Conservation (phyloP, 768 basidiomycete species). For the Tulasnella sp. region DNA sequence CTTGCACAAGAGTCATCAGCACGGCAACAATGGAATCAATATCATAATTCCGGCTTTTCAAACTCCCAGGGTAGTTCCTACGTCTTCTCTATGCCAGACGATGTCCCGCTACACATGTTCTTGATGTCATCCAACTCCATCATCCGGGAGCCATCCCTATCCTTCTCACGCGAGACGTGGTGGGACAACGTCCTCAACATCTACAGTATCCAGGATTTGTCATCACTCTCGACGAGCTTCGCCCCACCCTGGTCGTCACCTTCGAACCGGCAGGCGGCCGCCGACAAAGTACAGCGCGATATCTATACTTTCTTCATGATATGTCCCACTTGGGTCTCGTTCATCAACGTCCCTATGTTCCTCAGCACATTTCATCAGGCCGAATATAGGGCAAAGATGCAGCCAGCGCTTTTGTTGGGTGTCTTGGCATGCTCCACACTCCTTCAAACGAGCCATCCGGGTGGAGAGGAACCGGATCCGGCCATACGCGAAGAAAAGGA, state of each 20-base stretch:
- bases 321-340: constrained; percentile 14
- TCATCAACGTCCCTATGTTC: constrained; percentile 18
- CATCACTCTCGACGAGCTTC: not conserved
- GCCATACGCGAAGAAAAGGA: not conserved
- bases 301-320: constrained; percentile 7
- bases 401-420: constrained; percentile 11
- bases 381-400: constrained; percentile 8
- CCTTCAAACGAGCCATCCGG: constrained; percentile 7
- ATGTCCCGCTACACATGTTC: not conserved
- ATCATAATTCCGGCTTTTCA: not conserved
- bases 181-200: constrained; percentile 14
- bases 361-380: constrained; percentile 13
- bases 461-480: constrained; percentile 6
- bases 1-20: not conserved
- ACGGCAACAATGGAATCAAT: not conserved
- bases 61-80: not conserved
- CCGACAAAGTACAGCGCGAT: not conserved
- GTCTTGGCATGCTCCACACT: constrained; percentile 12
- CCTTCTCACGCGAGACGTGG: constrained; percentile 17
- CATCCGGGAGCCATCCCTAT: constrained; percentile 4
- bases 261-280: not conserved
- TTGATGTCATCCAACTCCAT: not conserved
- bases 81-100: not conserved
- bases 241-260: not conserved
- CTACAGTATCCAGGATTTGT: not conserved